These are phyloP conservation scores for Tetraselmis striata DNA, from an alignment of 139 green algal species.

Conservation along the genomic window DNA sequence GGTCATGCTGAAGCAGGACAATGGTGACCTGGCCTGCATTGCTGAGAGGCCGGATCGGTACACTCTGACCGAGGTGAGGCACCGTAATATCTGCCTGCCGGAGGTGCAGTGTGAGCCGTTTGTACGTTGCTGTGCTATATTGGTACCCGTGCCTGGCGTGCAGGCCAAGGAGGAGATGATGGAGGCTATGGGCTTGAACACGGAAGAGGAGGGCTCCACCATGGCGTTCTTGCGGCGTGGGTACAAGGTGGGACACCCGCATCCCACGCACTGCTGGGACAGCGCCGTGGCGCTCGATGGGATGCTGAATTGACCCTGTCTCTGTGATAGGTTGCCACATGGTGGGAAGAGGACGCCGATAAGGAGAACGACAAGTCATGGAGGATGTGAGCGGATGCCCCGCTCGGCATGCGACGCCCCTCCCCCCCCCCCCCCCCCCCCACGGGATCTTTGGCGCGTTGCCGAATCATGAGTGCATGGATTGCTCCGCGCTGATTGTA, in stretches of 20 bases:
- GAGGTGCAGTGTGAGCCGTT: too few species aligned
- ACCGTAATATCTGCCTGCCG: too few species aligned
- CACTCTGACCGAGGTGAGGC: neutral
- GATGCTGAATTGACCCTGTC: neutral
- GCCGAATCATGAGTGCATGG: too few species aligned
- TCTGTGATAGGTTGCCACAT: constrained; percentile 54
- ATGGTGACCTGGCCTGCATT: constrained; percentile 76
- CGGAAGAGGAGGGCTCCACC: constrained; percentile 63
- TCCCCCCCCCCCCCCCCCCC: too few species aligned
- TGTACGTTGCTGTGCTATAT: too few species aligned
- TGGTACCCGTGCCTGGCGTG: too few species aligned
- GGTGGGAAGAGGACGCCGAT: constrained; percentile 81
- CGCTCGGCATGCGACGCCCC: too few species aligned
- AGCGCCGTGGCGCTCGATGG: neutral
- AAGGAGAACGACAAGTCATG: constrained; percentile 59
- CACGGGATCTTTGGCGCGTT: too few species aligned
- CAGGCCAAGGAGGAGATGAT: constrained; percentile 80
- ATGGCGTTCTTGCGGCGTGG: constrained; percentile 72
- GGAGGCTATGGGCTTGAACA: constrained; percentile 78
- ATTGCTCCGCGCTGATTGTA: too few species aligned
- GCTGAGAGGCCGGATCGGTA: constrained; percentile 34
- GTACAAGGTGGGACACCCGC: constrained; percentile 49
- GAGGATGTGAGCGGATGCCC: constrained; percentile 62
- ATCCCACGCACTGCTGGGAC: neutral
- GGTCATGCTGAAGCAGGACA: constrained; percentile 83